Evolutionary conservation across 2,329 filamentous ascomycete species (phyloP), one percentile per base, ranked within the genome.

Genomic region (Trichoderma atrobrunneum): DNA sequence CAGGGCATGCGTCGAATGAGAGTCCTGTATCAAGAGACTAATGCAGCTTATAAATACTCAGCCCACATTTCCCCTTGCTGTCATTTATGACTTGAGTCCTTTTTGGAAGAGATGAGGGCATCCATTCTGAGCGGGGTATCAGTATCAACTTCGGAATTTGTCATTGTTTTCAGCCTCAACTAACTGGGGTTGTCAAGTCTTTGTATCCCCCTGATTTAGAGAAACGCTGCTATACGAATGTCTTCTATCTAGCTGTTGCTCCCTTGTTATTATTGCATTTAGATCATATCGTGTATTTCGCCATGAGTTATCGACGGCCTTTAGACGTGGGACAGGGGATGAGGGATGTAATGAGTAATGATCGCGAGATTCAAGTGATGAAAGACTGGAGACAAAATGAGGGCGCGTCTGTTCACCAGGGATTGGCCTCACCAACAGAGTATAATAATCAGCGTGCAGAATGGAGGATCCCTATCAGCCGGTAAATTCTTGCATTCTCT

Each of bases 361-460:
- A n/a, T 10, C 57, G 39, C 7, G 67, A 70, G 18, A 70, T 70
- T 11, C 67, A 70, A 24, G 57, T 70, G 5, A 70, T 70, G 67
- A 62, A 70, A 28, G 67, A 70, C 36, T 70, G 67, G 67, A 51
- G 67, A 28, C 57, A 70, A 70, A 34, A 30, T 6, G 67, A 62
- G 18, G 67, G 67, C 16, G 67, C 67, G 7, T 16, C 28, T 11
- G 57, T 70, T n/a, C 67, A 70, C 26, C 39, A 54, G 14, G 67
- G 67, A 14, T 18, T 70, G 21, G 56, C 67, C 5, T 70, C 67
- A 4, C 67, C 67, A 62, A 70, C 57, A 7, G 67, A 70, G n/a
- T 70, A 70, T 30, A 70, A 51, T 70, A 61, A 30, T 32, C 67
- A 70, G 39, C 67, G 67, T 18, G 67, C 67, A 21, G 67, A 70